Conservation (phyloP, 2,329 filamentous ascomycete species). For the Aspergillus pseudoviridinutans region DNA sequence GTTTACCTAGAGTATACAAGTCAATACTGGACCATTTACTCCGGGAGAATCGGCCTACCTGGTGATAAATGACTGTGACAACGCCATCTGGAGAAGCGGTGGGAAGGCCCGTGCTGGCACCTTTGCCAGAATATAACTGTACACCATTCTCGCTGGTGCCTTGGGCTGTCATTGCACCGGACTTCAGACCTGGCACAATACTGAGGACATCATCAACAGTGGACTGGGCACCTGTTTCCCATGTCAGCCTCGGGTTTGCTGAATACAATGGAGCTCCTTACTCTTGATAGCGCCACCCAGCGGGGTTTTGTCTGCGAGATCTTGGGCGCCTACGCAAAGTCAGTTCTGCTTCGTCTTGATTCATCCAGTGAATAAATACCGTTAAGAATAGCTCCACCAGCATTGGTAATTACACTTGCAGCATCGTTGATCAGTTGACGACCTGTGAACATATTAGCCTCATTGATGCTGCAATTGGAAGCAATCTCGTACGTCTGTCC, state of each 20-base stretch:
- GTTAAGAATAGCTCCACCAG: conserved; percentile 13
- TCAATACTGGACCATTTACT: neutral
- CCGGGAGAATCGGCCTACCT: conserved; percentile 29
- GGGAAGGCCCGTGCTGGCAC: conserved; percentile 54
- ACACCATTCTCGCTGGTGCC: conserved; percentile 52
- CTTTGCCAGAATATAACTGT: conserved; percentile 51
- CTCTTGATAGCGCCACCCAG: conserved; percentile 8
- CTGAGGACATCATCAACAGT: conserved; percentile 4
- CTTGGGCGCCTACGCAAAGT: neutral
- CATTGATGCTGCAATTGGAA: neutral
- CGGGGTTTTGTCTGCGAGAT: conserved; percentile 6
- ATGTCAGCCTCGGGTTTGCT: neutral
- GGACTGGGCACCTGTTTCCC: conserved; percentile 4
- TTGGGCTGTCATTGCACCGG: conserved; percentile 46
- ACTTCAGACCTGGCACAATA: conserved; percentile 34
- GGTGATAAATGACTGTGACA: conserved; percentile 62
- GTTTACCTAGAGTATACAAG: conserved; percentile 49
- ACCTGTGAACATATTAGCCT: conserved; percentile 9
- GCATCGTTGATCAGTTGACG: conserved; percentile 17
- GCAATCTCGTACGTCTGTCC: neutral
- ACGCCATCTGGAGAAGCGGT: conserved; percentile 59
- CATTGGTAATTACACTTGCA: conserved; percentile 27
- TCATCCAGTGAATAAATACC: neutral
- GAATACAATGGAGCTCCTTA: neutral
- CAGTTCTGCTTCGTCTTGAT: neutral